Conservation (phyloP, 2,329 filamentous ascomycete genomes). For the Fusarium sulawesiense region DNA sequence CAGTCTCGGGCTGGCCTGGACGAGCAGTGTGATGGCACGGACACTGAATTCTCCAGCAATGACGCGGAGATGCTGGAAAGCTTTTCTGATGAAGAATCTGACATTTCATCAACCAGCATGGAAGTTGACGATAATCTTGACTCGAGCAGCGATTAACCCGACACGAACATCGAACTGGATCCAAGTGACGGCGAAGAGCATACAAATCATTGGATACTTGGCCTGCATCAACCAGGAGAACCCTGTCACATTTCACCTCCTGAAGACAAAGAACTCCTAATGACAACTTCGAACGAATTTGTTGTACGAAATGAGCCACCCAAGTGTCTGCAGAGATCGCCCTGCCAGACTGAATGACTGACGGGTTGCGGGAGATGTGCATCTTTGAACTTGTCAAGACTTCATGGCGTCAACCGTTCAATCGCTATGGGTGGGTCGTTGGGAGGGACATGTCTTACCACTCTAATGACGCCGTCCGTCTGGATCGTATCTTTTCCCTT, state of each 20-base stretch:
- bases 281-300: background rate
- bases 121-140: no score
- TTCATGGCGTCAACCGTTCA: background rate
- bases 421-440: background rate
- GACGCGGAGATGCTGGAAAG: no score
- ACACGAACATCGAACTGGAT: rapidly evolving
- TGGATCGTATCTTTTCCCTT: background rate
- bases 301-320: background rate
- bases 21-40: no score
- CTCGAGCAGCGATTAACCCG: no score
- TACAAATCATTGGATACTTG: background rate
- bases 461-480: background rate
- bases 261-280: background rate
- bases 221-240: background rate
- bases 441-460: rapidly evolving
- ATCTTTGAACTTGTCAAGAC: background rate
- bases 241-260: background rate
- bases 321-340: background rate
- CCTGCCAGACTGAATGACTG: background rate
- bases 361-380: background rate
- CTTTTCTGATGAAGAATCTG: rapidly evolving
- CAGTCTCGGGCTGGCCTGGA: no score
- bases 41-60: no score
- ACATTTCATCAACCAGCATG: no score
- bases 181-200: background rate